A percentile compares a stretch with the other conserved stretches of the same genome.
These are phyloP conservation scores for Phytophthora sp. DNA, from an alignment of 352 stramenopile genomes.

Conservation along the genomic window DNA sequence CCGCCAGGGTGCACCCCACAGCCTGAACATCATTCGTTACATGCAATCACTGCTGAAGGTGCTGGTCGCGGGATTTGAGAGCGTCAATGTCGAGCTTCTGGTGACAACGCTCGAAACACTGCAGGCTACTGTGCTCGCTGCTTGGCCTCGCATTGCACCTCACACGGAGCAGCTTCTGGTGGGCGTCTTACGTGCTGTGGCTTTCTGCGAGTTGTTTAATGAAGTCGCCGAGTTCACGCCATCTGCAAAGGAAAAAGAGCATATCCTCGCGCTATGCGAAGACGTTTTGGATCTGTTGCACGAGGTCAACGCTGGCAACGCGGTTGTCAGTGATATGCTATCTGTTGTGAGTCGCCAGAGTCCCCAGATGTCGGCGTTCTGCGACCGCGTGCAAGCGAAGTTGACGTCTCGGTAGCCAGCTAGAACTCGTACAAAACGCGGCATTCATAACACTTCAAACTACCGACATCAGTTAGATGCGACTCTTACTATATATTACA, in stretches of 20 bases:
- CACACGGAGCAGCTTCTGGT: slow-evolving; percentile 76
- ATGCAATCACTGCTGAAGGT: slow-evolving; percentile 84
- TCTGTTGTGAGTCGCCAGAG: slow-evolving; percentile 25
- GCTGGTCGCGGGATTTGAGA: slow-evolving; percentile 69
- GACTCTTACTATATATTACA: too few species aligned
- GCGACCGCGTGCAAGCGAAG: slow-evolving; percentile 27
- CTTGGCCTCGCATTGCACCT: slow-evolving; percentile 73
- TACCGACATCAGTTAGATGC: too few species aligned
- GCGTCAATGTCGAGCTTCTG: slow-evolving; percentile 55
- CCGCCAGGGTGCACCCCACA: slow-evolving; percentile 67
- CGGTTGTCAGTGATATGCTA: slow-evolving; percentile 36
- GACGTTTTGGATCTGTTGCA: slow-evolving; percentile 46
- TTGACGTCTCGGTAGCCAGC: slow-evolving; percentile 23
- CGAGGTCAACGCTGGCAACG: slow-evolving; percentile 29
- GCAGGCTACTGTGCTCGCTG: slow-evolving; percentile 52
- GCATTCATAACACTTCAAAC: too few species aligned
- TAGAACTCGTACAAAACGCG: too few species aligned
- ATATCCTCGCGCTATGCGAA: slow-evolving; percentile 44
- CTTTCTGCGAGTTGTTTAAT: slow-evolving; percentile 72
- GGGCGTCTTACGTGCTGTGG: slow-evolving; percentile 69
- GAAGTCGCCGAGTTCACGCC: slow-evolving; percentile 38
- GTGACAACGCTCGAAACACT: slow-evolving; percentile 68
- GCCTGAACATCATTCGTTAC: slow-evolving; percentile 74
- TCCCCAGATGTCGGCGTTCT: slow-evolving; percentile 36
- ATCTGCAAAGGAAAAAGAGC: slow-evolving; percentile 28